Evolutionary conservation across 1,284 basidiomycete species (phyloP), one percentile per base, ranked within the genome.

Genomic region (Leccinum angustisporum): DNA sequence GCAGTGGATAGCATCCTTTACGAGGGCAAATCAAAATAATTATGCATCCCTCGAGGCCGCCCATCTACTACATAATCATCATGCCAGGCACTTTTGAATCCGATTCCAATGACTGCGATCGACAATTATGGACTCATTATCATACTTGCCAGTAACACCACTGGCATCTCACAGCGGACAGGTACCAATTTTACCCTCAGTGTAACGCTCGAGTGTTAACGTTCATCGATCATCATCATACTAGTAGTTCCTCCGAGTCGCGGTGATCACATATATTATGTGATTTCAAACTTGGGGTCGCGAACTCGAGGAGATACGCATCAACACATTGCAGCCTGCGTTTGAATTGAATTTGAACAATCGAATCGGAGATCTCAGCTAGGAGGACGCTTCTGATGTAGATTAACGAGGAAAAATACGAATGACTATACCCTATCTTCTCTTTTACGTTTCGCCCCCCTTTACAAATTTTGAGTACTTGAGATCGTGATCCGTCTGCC

Each of bases 341-440:
- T 46, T 4, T 21, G 43, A 46, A 46, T 46, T 21, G 10, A 21
- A 46, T 46, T 46, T 6, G 43, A 46, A 46, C 43, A 13, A 46
- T 46, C 5, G 11, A 46, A 46, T 21, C 43, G 3, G 18, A 46
- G 40, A 18, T 43, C 40, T n/a, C n/a, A n/a, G 16, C 16, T 10
- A n/a, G 16, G 21, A 48, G 46, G 21, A 11, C 6, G 46, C 25
- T 14, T 21, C 21, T 25, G 46, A 25, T 21, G 13, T 25, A 48
- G 13, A 50, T 50, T 25, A 2, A 27, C 6, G 48, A 50, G 9
- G 25, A 18, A 18, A 66, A 66, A 63, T 63, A 64, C 40, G 48
- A 46, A 59, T 59, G 55, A 63, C 36, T 59, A 55, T 48, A 48
- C 16, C 13, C 34, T 36, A 13, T 36, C 34, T 36, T 36, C 34